Percentiles rank a stretch among this genome's conserved stretches.
These are phyloP conservation scores for Populus euphratica DNA, from an alignment of 345 rosid species.

Conservation along the genomic window DNA sequence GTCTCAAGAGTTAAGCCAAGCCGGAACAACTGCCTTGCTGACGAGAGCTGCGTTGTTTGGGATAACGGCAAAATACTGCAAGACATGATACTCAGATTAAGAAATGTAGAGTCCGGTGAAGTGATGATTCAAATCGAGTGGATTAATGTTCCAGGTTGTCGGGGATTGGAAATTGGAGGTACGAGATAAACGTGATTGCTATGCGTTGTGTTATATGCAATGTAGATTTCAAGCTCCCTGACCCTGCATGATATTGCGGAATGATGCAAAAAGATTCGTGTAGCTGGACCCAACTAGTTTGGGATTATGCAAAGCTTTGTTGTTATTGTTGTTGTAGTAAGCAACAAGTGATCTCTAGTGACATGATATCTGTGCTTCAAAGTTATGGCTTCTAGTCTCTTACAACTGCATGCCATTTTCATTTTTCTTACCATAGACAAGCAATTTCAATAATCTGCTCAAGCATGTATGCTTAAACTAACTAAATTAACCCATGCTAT, in stretches of 20 bases:
- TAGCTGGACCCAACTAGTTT: background rate
- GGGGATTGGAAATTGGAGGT: slow-evolving; percentile 20
- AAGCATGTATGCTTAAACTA: background rate
- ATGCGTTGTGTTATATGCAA: background rate
- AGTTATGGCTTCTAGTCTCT: background rate
- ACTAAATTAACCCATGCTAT: background rate
- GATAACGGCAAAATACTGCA: slow-evolving; percentile 24
- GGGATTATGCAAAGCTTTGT: background rate
- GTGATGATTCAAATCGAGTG: slow-evolving; percentile 25
- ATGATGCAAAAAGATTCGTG: background rate
- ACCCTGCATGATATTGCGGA: background rate
- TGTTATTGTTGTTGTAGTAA: background rate
- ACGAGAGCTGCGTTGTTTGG: slow-evolving; percentile 27
- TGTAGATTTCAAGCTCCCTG: too few species aligned
- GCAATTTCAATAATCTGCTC: background rate
- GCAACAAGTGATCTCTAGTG: background rate
- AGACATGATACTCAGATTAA: slow-evolving; percentile 26
- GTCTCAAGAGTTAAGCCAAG: slow-evolving; percentile 22
- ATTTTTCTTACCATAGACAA: background rate
- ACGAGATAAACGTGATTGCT: slow-evolving; percentile 8
- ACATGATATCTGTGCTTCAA: background rate
- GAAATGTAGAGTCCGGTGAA: slow-evolving; percentile 30
- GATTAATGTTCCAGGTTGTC: slow-evolving; percentile 26
- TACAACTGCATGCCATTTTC: background rate
- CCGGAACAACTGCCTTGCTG: slow-evolving; percentile 24